Conservation (phyloP, 2,329 filamentous ascomycete species). For the Colletotrichum chrysophilum region DNA sequence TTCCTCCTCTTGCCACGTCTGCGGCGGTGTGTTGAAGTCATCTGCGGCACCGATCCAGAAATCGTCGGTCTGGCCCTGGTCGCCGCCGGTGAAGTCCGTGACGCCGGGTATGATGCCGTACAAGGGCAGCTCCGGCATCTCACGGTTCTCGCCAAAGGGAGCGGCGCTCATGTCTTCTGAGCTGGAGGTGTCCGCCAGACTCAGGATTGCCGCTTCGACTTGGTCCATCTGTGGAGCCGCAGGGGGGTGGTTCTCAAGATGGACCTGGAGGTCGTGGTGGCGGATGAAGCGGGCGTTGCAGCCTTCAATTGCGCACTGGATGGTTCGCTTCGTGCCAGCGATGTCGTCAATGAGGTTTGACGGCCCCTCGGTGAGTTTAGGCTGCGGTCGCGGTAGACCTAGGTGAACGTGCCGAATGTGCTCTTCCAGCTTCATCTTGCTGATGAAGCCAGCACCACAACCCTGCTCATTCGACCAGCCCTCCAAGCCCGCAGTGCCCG, state of each 20-base stretch:
- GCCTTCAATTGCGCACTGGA: slow-evolving; percentile 45
- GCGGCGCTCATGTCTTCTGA: neutral
- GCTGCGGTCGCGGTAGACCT: slow-evolving; percentile 53
- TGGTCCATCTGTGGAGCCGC: slow-evolving; percentile 4
- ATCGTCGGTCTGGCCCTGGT: slow-evolving; percentile 13
- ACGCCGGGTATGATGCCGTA: slow-evolving; percentile 15
- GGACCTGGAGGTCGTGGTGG: slow-evolving; percentile 53
- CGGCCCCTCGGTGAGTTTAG: slow-evolving; percentile 23
- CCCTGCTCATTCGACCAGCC: slow-evolving; percentile 71
- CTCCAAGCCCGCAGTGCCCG: slow-evolving; percentile 58
- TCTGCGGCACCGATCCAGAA: slow-evolving; percentile 37
- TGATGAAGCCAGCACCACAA: slow-evolving; percentile 78
- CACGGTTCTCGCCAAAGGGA: slow-evolving; percentile 4
- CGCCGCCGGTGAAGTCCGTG: neutral
- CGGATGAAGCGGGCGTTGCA: slow-evolving; percentile 55
- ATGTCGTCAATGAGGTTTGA: slow-evolving; percentile 46
- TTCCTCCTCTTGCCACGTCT: slow-evolving; percentile 49
- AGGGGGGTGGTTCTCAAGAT: slow-evolving; percentile 41
- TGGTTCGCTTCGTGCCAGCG: slow-evolving; percentile 46
- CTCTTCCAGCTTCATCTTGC: slow-evolving; percentile 80
- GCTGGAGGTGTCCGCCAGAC: slow-evolving; percentile 24
- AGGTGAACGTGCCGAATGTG: slow-evolving; percentile 86
- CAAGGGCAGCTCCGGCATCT: slow-evolving; percentile 21
- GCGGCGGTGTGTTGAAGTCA: slow-evolving; percentile 29
- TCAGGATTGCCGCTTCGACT: slow-evolving; percentile 18